Evolutionary conservation across 169 alveolate species (phyloP).

Genomic region (Amoebophrya sp.): DNA sequence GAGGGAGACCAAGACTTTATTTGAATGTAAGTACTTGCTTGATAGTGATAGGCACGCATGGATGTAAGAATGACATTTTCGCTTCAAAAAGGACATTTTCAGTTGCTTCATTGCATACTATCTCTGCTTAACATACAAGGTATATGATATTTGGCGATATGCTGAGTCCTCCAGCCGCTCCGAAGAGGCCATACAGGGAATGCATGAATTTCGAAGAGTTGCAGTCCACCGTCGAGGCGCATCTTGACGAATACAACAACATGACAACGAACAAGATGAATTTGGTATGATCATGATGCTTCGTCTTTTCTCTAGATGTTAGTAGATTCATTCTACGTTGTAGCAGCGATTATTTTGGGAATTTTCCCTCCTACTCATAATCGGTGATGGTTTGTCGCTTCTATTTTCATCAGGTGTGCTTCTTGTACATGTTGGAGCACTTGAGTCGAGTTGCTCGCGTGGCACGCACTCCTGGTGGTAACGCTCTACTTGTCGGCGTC

Average conservation of each 20-base stretch:
- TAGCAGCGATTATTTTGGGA: neutral
- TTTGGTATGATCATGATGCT: constrained; percentile 69
- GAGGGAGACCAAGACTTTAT: too few relatives aligned
- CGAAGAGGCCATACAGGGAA: constrained; percentile 72
- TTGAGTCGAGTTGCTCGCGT: constrained; percentile 75
- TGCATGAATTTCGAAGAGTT: constrained; percentile 60
- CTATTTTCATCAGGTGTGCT: constrained; percentile 35
- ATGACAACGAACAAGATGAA: constrained; percentile 70
- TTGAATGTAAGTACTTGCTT: too few relatives aligned
- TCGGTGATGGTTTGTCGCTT: neutral
- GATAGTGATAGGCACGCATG: too few relatives aligned
- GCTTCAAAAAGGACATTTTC: too few relatives aligned
- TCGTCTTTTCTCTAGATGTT: too few relatives aligned
- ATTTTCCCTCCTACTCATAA: neutral
- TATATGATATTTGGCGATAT: constrained; percentile 71
- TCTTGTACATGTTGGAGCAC: constrained; percentile 69
- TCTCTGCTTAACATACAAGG: too few relatives aligned
- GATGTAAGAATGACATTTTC: too few relatives aligned
- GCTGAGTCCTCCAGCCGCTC: constrained; percentile 62
- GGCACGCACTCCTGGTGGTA: constrained; percentile 77
- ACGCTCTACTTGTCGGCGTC: constrained; percentile 87
- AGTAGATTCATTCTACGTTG: neutral
- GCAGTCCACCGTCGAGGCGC: constrained; percentile 32
- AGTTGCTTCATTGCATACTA: too few relatives aligned
- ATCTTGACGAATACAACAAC: constrained; percentile 60